phyloP scores from a whole-genome alignment of 2,329 filamentous ascomycete genomes.

The Trichoderma koningiopsis region DNA sequence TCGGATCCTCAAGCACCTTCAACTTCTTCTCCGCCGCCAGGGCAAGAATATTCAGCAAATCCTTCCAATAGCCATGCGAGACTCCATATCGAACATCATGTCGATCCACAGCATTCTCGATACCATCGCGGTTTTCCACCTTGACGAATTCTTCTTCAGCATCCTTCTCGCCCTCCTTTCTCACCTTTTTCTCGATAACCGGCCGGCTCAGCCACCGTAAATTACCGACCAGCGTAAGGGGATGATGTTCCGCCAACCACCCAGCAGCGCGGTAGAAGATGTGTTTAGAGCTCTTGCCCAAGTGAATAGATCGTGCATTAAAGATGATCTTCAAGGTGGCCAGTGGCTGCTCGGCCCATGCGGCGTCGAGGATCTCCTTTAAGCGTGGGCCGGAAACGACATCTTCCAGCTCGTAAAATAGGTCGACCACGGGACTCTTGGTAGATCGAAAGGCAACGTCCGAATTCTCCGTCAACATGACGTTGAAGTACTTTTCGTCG shows the following conservation, averaged over 20 bases:
- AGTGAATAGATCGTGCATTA: slow-evolving; percentile 61
- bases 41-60: slow-evolving; percentile 59
- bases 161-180: slow-evolving; percentile 42
- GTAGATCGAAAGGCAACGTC: slow-evolving; percentile 54
- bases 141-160: slow-evolving; percentile 34
- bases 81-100: slow-evolving; percentile 51
- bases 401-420: slow-evolving; percentile 56
- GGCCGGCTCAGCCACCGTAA: slow-evolving; percentile 58
- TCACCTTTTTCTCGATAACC: slow-evolving; percentile 56
- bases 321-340: slow-evolving; percentile 61
- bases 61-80: slow-evolving; percentile 65
- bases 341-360: slow-evolving; percentile 53
- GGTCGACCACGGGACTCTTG: slow-evolving; percentile 50
- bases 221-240: slow-evolving; percentile 55
- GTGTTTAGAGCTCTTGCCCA: slow-evolving; percentile 54
- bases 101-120: slow-evolving; percentile 41
- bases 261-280: slow-evolving; percentile 57
- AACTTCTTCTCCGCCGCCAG: slow-evolving; percentile 54
- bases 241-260: slow-evolving; percentile 59
- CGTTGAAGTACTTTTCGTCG: background rate
- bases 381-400: slow-evolving; percentile 42
- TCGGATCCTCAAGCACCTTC: slow-evolving; percentile 43
- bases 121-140: slow-evolving; percentile 34
- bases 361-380: slow-evolving; percentile 45
- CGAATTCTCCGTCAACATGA: slow-evolving; percentile 54